Base-by-base conservation (phyloP, 805 yeast genomes). In the Cyberlindnera misumaiensis region DNA sequence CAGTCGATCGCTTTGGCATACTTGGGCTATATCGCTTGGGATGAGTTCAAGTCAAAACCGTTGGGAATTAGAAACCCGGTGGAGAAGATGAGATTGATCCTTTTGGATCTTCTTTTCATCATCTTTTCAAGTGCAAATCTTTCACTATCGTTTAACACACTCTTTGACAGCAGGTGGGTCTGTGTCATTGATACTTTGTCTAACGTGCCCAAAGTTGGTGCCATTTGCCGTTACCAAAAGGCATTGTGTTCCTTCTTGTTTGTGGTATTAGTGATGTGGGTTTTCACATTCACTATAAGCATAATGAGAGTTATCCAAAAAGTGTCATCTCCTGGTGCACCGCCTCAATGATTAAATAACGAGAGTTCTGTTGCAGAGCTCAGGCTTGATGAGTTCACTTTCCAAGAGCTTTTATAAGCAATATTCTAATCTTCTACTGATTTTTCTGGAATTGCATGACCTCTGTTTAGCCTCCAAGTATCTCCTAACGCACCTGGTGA, bases 1-100 rank as follows among this genome's bases (percentile, higher is more conserved):
- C 90, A 88, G 53, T 66, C 86, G 22, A 67, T 79, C 44, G 95
- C 96, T 3, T 62, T 86, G 18, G 72, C 77, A 0, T 93, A 93
- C 56, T 70, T 88, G 40, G 62, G 80, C 4, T 88, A 85, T 59
- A 85, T 90, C 57, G 78, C 95, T 3, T 79, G 77, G 52, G 97
- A 93, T 59, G 98, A 93, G 60, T 90, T 86, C 60, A 73, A 80
- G 17, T 94, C 96, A 11, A 83, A 86, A 55, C 98, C 97, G 0
- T 59, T 93, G 35, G 98, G 98, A 0, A 67, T 93, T 32, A 72
- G 98, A 49, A 75, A 86, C 44, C 94, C 97, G 0, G 66, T 75
- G 43, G 86, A 83, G 17, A 93, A 93, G 57, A 73, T 93, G 68
- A 72, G 84, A 52, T 70, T 90, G 38, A 75, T 90, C 43, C 66